These are phyloP conservation scores for Pelargonium nanum DNA, from an alignment of 345 rosid genomes.

Conservation along the genomic window DNA sequence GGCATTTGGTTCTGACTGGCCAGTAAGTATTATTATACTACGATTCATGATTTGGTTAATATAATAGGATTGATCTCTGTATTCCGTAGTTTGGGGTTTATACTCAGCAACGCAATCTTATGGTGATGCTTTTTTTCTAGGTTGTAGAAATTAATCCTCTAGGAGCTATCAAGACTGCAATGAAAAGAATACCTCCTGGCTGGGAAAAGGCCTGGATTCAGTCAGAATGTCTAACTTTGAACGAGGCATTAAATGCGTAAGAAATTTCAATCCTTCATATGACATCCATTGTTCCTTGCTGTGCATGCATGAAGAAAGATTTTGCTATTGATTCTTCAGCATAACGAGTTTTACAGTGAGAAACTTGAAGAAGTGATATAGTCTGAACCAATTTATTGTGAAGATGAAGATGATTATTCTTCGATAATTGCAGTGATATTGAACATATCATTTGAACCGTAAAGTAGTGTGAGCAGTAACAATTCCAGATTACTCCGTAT, in stretches of 20 bases:
- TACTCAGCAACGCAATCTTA: slow-evolving; percentile 4
- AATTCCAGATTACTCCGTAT: too few species aligned
- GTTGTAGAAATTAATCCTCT: slow-evolving; percentile 62
- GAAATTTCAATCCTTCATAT: slow-evolving; percentile 1
- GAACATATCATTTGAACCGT: too few species aligned
- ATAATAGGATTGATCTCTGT: too few species aligned
- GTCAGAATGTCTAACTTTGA: slow-evolving; percentile 57
- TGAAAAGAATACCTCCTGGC: slow-evolving; percentile 65
- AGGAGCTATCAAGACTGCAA: slow-evolving; percentile 52
- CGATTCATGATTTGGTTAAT: not conserved
- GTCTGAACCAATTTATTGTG: too few species aligned
- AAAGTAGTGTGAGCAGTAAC: too few species aligned
- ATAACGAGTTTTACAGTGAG: too few species aligned
- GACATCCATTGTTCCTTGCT: not conserved
- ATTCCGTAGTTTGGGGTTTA: too few species aligned
- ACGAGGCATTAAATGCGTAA: slow-evolving; percentile 63
- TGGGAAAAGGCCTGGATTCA: slow-evolving; percentile 69
- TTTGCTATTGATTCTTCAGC: too few species aligned
- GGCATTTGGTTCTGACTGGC: slow-evolving; percentile 97
- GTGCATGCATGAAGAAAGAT: too few species aligned
- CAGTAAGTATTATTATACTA: slow-evolving; percentile 38
- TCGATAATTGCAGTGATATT: too few species aligned
- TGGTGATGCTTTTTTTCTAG: slow-evolving; percentile 24
- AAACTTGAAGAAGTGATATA: too few species aligned
- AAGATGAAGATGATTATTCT: too few species aligned